Conservation (phyloP, 2,329 filamentous ascomycete genomes). For the Parascedosporium putredinis region DNA sequence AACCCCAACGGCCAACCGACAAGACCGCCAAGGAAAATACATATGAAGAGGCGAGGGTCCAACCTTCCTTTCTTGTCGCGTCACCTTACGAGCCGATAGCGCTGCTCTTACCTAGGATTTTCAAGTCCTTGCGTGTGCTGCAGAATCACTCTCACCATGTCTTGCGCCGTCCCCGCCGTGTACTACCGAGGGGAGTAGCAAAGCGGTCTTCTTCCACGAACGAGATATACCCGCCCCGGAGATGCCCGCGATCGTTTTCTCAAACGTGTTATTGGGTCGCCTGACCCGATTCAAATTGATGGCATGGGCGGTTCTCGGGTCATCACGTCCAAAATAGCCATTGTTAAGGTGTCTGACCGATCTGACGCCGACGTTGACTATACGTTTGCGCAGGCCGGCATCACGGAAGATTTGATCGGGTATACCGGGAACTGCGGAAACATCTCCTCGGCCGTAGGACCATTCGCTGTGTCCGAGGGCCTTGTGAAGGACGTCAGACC, state of each 20-base stretch:
- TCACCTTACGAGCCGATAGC: too few relatives aligned
- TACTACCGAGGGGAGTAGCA: slow-evolving; percentile 7
- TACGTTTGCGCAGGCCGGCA: slow-evolving; percentile 48
- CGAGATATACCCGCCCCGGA: slow-evolving; percentile 35
- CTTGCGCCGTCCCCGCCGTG: background rate
- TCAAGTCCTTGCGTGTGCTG: too few relatives aligned
- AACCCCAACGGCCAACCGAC: too few relatives aligned
- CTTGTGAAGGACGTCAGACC: slow-evolving; percentile 22
- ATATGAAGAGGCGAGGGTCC: too few relatives aligned
- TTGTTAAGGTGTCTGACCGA: slow-evolving; percentile 35
- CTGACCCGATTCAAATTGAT: slow-evolving; percentile 47
- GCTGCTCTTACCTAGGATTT: too few relatives aligned
- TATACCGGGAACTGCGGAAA: slow-evolving; percentile 52
- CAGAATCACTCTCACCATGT: too few relatives aligned
- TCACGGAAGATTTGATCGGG: slow-evolving; percentile 42
- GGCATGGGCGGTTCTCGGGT: slow-evolving; percentile 40
- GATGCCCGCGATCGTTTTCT: slow-evolving; percentile 39
- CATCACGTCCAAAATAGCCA: slow-evolving; percentile 42
- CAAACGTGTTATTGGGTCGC: slow-evolving; percentile 40
- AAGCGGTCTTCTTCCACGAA: slow-evolving; percentile 34
- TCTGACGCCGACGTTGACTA: slow-evolving; percentile 44
- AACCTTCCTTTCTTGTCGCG: too few relatives aligned
- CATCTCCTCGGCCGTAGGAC: slow-evolving; percentile 47
- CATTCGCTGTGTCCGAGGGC: slow-evolving; percentile 43
- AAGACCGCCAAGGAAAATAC: background rate